Conservation (phyloP, 129 eudicot species). For the Apium graveolens region DNA sequence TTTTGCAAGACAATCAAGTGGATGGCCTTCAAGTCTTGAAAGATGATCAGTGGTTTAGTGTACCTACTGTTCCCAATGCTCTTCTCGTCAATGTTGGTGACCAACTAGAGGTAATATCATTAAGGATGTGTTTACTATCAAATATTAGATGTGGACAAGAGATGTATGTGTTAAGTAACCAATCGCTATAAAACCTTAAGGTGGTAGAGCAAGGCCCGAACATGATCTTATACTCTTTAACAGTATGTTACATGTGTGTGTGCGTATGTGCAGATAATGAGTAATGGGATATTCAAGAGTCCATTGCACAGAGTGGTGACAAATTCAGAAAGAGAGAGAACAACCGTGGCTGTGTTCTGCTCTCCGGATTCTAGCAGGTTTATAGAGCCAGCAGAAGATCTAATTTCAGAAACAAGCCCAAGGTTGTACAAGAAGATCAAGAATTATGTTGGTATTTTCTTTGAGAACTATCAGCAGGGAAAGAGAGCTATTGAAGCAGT, state of each 20-base stretch:
- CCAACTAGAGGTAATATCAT: constrained; percentile 30
- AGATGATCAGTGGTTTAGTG: constrained; percentile 41
- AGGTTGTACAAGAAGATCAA: constrained; percentile 28
- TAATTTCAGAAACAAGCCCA: constrained; percentile 27
- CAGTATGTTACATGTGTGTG: background rate
- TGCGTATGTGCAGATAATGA: constrained; percentile 24
- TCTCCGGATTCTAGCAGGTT: constrained; percentile 23
- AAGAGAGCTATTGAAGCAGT: constrained; percentile 30
- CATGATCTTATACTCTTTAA: too few relatives aligned
- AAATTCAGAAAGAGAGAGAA: constrained; percentile 35
- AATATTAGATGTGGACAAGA: background rate
- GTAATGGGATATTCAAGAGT: constrained; percentile 42
- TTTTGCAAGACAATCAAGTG: constrained; percentile 45
- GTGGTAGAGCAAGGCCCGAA: too few relatives aligned
- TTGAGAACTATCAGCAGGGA: constrained; percentile 28
- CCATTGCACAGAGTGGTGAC: constrained; percentile 46
- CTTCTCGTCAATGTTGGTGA: constrained; percentile 42
- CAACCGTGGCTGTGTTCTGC: constrained; percentile 29
- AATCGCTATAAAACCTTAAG: too few relatives aligned
- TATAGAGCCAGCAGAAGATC: constrained; percentile 33
- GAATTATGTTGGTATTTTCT: constrained; percentile 14
- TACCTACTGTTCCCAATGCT: constrained; percentile 34
- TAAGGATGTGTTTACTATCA: background rate
- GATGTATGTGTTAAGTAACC: too few relatives aligned
- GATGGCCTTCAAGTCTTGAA: constrained; percentile 43